Evolutionary conservation across 2,329 filamentous ascomycete species (phyloP), one percentile per base, ranked within the genome.

Genomic region (Cladobotryum mycophilum): DNA sequence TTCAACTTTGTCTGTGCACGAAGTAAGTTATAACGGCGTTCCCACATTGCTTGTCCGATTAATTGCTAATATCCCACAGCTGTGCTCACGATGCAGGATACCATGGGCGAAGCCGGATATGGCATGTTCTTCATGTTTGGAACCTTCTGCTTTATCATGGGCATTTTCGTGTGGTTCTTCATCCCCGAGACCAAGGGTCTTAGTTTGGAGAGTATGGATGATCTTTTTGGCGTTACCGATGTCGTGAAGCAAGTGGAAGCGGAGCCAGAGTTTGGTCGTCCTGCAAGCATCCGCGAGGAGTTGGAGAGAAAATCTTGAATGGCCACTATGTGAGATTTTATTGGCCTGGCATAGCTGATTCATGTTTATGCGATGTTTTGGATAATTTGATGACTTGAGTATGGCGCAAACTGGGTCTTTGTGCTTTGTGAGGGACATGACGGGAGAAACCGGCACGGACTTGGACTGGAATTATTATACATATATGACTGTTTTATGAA

Each of bases 1-100:
- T 88, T 88, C 66, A 89, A 89, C 62, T 86, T 88, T 54, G 78
- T 87, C 9, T 81, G 88, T 51, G 84, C 85, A 2, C 71, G 82
- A 51, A 81, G 64, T 67, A 56, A 59, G 64, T 60, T 38, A 22
- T 11, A 34, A 42, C 34, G 1, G 42, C 17, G 14, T 6, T 15
- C 13, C 41, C 13, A 5, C 8, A 17, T 5, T 13, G 41, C 3
- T 33, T 36, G 4, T 17, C 5, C 18, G 17, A 11, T 37, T 22
- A n/a, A 13, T 45, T 53, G 20, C 41, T 51, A 33, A 48, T 20
- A 25, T 25, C 17, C n/a, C 35, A 38, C 38, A 68, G 66, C 82
- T 34, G 82, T 84, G 3, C 80, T 84, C 2, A 81, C 78, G 43
- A 88, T 88, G 84, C 73, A 88, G 60, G 73, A 73, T 68, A 77